Conservation (phyloP, 352 stramenopile genomes). For the Globisporangium yorkense region DNA sequence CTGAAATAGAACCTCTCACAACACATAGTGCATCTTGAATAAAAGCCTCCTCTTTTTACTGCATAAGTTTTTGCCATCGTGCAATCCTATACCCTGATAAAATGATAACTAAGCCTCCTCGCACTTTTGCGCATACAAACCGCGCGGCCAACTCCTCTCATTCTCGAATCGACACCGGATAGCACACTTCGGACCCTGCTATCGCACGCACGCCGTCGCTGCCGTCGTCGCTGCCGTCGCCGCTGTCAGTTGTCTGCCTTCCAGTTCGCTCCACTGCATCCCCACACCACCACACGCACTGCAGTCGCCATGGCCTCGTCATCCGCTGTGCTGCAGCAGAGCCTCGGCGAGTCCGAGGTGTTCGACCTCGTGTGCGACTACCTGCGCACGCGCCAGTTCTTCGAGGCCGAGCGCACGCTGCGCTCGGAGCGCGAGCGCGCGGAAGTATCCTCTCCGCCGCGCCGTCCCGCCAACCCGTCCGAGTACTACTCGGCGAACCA, state of each 20-base stretch:
- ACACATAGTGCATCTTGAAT: too few species aligned
- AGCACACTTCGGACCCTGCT: not conserved
- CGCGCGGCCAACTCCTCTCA: not conserved
- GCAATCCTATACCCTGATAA: too few species aligned
- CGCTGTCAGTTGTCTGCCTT: not conserved
- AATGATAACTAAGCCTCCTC: too few species aligned
- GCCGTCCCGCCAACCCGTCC: constrained; percentile 12
- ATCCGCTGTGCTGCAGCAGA: constrained; percentile 65
- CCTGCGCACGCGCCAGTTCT: constrained; percentile 83
- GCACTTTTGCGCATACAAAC: constrained; percentile 9
- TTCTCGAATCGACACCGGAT: constrained; percentile 15
- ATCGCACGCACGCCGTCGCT: constrained; percentile 3
- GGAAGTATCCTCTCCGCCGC: constrained; percentile 13
- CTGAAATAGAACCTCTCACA: too few species aligned
- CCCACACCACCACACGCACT: not conserved
- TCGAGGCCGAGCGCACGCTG: constrained; percentile 69
- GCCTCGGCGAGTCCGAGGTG: constrained; percentile 74
- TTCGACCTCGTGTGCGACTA: constrained; percentile 88
- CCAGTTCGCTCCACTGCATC: not conserved
- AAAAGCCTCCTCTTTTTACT: too few species aligned
- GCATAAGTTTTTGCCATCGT: too few species aligned
- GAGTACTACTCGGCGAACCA: constrained; percentile 33
- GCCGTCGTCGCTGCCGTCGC: not conserved
- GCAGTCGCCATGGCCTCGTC: constrained; percentile 37
- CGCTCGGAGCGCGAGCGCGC: constrained; percentile 60